Evolutionary conservation across 2,329 filamentous ascomycete genomes (phyloP).

Genomic region (Xylariaceae sp.): DNA sequence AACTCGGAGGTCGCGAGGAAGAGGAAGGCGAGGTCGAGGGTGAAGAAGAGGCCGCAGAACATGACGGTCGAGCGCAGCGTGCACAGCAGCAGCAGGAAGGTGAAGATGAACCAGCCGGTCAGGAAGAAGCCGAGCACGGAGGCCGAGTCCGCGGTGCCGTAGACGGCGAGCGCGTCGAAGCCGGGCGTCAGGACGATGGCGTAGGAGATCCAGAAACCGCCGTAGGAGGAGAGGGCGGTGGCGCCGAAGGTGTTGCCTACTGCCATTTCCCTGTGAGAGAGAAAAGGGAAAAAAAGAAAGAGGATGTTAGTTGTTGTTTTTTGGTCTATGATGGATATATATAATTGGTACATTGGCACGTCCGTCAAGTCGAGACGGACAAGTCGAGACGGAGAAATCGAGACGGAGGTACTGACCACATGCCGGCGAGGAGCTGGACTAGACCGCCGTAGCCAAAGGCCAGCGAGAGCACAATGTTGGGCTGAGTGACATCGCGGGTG

Average conservation of each 20-base stretch:
- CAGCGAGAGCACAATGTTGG: constrained; percentile 62
- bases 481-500: constrained; percentile 51
- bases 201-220: constrained; percentile 77
- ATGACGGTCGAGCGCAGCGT: constrained; percentile 72
- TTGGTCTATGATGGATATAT: no score
- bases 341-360: no score
- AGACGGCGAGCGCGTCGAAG: constrained; percentile 53
- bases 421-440: constrained; percentile 74
- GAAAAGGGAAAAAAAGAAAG: no score
- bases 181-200: constrained; percentile 64
- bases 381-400: background rate
- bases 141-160: constrained; percentile 42
- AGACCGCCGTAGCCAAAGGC: constrained; percentile 73
- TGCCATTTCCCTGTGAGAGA: constrained; percentile 65
- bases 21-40: constrained; percentile 69
- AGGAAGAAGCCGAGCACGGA: constrained; percentile 70
- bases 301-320: no score
- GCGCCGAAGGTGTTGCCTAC: constrained; percentile 84
- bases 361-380: background rate
- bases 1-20: constrained; percentile 62
- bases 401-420: constrained; percentile 59
- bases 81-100: constrained; percentile 64
- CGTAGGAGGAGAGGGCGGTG: constrained; percentile 73
- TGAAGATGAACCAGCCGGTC: constrained; percentile 81
- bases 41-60: constrained; percentile 73